phyloP scores from a whole-genome alignment of 2,329 filamentous ascomycete genomes.

The Gliomastix tumulicola region DNA sequence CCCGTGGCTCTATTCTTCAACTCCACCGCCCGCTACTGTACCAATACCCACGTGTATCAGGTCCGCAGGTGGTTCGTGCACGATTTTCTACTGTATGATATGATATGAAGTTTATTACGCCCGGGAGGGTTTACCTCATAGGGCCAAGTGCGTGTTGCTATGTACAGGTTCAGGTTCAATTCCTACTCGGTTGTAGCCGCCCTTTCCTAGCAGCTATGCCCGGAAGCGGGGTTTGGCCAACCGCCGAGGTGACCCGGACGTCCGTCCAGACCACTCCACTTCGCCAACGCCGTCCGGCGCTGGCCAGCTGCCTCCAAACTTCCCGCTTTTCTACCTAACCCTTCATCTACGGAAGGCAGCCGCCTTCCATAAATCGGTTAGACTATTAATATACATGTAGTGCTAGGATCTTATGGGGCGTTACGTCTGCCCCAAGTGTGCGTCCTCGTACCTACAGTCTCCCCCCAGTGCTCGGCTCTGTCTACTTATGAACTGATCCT shows the following conservation, averaged over 20 bases:
- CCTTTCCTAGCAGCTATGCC: not conserved
- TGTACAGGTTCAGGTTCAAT: too few species aligned
- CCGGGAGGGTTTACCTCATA: too few species aligned
- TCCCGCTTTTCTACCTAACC: not conserved
- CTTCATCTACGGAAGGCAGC: not conserved
- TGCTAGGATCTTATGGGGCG: not conserved
- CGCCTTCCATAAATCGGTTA: not conserved
- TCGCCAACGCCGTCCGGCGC: not conserved
- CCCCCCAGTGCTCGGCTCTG: not conserved
- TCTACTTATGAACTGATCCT: not conserved
- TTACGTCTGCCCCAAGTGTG: not conserved
- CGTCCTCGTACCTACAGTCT: not conserved
- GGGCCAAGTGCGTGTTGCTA: too few species aligned
- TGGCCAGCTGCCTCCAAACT: not conserved
- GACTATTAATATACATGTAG: not conserved
- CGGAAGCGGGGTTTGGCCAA: not conserved
- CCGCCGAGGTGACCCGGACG: not conserved
- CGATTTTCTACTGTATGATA: too few species aligned
- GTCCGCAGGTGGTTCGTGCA: too few species aligned
- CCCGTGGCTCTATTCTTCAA: too few species aligned
- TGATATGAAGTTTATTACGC: too few species aligned
- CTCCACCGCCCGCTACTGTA: too few species aligned
- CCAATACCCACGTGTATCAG: too few species aligned
- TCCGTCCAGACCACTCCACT: not conserved
- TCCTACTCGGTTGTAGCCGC: not conserved